Percentiles rank a stretch among this genome's conserved stretches.
These are phyloP conservation scores for Auxenochlorella pyrenoidosa DNA, from an alignment of 139 green algal genomes.

Conservation along the genomic window DNA sequence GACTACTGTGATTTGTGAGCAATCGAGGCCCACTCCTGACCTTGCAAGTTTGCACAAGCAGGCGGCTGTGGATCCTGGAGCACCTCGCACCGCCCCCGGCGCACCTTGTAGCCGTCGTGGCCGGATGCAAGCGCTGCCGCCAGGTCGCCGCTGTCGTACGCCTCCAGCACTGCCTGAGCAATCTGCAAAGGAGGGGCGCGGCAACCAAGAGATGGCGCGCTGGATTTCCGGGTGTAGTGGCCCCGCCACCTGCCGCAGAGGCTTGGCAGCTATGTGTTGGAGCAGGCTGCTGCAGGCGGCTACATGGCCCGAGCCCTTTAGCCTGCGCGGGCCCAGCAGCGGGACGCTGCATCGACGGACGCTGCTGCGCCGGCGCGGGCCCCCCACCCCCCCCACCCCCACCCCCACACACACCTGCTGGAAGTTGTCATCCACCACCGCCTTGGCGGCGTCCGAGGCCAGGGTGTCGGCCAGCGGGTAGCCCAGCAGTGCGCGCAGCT, in stretches of 20 bases:
- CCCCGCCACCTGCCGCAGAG: background rate
- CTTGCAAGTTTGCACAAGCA: too few relatives aligned
- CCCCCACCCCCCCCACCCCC: too few relatives aligned
- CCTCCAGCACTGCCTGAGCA: constrained; percentile 83
- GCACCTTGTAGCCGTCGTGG: constrained; percentile 78
- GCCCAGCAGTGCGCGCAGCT: constrained; percentile 76
- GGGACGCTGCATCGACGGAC: too few relatives aligned
- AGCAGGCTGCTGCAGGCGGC: background rate
- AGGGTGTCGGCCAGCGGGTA: constrained; percentile 93
- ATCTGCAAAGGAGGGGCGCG: constrained; percentile 37
- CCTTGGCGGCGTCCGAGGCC: constrained; percentile 57
- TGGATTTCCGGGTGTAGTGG: too few relatives aligned
- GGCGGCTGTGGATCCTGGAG: background rate
- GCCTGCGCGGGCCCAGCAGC: too few relatives aligned
- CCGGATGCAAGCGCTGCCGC: constrained; percentile 69
- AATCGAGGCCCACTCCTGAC: too few relatives aligned
- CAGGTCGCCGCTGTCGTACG: constrained; percentile 85
- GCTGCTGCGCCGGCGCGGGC: too few relatives aligned
- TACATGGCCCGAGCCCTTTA: background rate
- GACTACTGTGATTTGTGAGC: too few relatives aligned
- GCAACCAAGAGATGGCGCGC: too few relatives aligned
- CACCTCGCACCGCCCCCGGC: background rate
- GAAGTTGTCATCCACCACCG: constrained; percentile 45
- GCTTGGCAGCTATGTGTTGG: background rate
- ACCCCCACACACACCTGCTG: too few relatives aligned